A percentile compares a stretch with the other conserved stretches of the same genome.
phyloP scores from a whole-genome alignment of 1,139 yeast species.

The Lodderomyces pseudojiufengensis region DNA sequence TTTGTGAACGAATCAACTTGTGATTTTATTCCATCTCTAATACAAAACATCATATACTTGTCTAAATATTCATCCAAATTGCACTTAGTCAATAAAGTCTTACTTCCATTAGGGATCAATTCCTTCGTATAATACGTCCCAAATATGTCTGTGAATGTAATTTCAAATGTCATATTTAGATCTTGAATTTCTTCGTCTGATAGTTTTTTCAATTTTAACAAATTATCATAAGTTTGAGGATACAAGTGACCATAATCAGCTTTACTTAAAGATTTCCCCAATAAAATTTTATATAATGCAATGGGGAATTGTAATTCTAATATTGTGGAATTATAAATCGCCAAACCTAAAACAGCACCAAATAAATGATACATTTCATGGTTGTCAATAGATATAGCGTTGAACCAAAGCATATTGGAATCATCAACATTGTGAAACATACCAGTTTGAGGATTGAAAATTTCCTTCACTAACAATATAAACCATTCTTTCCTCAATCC shows the following conservation, averaged over 20 bases:
- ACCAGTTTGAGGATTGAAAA: constrained; percentile 66
- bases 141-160: constrained; percentile 36
- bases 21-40: constrained; percentile 50
- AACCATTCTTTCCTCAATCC: constrained; percentile 95
- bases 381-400: constrained; percentile 42
- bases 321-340: constrained; percentile 86
- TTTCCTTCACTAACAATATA: constrained; percentile 59
- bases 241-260: constrained; percentile 64
- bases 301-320: constrained; percentile 74
- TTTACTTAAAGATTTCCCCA: constrained; percentile 52
- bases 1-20: constrained; percentile 56
- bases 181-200: constrained; percentile 23
- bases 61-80: constrained; percentile 63
- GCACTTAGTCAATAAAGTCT: constrained; percentile 46
- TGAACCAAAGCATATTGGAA: constrained; percentile 75
- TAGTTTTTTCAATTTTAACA: constrained; percentile 51
- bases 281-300: constrained; percentile 70
- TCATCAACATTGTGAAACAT: constrained; percentile 62
- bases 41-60: constrained; percentile 55
- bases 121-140: constrained; percentile 41
- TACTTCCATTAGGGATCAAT: constrained; percentile 55
- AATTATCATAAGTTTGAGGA: constrained; percentile 62
- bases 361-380: constrained; percentile 64
- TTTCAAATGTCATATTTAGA: constrained; percentile 37
- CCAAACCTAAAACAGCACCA: constrained; percentile 85